Conservation (phyloP, 805 yeast species). For the Monosporozyma siamensis region DNA sequence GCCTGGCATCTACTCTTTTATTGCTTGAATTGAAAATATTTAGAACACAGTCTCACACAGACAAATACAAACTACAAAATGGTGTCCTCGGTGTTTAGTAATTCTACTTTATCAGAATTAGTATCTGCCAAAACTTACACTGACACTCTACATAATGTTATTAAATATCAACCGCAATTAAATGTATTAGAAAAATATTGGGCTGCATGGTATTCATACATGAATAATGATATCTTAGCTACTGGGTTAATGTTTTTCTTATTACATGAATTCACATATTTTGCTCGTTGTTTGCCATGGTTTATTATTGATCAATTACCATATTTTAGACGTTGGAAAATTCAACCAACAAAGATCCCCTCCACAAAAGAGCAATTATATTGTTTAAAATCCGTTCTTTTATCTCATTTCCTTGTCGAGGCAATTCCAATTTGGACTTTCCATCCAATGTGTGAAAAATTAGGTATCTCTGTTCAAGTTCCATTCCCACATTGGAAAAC, state of each 20-base stretch:
- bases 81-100: conserved; percentile 27
- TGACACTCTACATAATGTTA: conserved; percentile 32
- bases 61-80: background rate
- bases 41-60: background rate
- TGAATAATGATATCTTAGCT: conserved; percentile 82
- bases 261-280: conserved; percentile 82
- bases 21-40: too few relatives aligned
- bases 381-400: conserved; percentile 75
- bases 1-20: too few relatives aligned
- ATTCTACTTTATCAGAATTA: conserved; percentile 24
- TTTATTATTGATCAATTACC: conserved; percentile 77
- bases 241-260: conserved; percentile 80
- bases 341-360: conserved; percentile 81
- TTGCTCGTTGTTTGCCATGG: conserved; percentile 92
- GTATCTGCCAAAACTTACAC: conserved; percentile 25
- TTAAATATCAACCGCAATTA: conserved; percentile 35
- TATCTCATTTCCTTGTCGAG: conserved; percentile 85
- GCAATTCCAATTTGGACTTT: conserved; percentile 95
- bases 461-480: conserved; percentile 69
- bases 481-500: conserved; percentile 71
- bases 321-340: conserved; percentile 75
- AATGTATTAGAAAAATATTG: conserved; percentile 59
- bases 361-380: conserved; percentile 82
- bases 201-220: conserved; percentile 82
- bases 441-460: conserved; percentile 79